phyloP scores from a whole-genome alignment of 1,284 basidiomycete species.

The Wolfiporia cocos region DNA sequence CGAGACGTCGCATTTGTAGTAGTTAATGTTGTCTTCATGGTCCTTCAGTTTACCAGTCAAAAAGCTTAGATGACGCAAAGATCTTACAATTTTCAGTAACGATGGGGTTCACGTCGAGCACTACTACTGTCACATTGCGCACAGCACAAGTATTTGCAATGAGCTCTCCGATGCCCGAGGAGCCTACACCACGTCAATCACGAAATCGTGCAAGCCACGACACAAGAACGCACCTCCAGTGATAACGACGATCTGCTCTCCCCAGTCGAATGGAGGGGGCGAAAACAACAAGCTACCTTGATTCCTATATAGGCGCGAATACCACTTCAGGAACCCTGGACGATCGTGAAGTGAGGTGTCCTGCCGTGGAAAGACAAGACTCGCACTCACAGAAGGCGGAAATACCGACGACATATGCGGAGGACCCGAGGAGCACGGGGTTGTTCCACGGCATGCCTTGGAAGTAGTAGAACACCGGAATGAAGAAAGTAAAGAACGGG shows the following conservation, averaged over 20 bases:
- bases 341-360: conserved; percentile 1
- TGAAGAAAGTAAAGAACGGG: conserved; percentile 75
- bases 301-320: conserved; percentile 68
- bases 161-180: conserved; percentile 84
- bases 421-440: conserved; percentile 42
- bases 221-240: conserved; percentile 74
- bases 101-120: conserved; percentile 78
- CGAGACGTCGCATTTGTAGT: conserved; percentile 88
- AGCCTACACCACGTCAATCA: conserved; percentile 40
- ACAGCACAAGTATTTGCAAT: conserved; percentile 80
- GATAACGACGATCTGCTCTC: conserved; percentile 80
- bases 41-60: neutral
- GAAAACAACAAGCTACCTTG: conserved; percentile 58
- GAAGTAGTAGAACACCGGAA: conserved; percentile 72
- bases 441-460: conserved; percentile 53
- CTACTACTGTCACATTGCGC: conserved; percentile 77
- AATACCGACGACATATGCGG: conserved; percentile 48
- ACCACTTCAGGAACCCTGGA: conserved; percentile 66
- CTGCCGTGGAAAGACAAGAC: neutral
- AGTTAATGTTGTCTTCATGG: conserved; percentile 71
- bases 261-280: conserved; percentile 67
- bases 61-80: neutral
- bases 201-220: too few species aligned
- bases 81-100: conserved; percentile 67
- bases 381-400: conserved; percentile 58